Evolutionary conservation across 768 basidiomycete species (phyloP).

Genomic region (Tricholoma hemisulphureum): DNA sequence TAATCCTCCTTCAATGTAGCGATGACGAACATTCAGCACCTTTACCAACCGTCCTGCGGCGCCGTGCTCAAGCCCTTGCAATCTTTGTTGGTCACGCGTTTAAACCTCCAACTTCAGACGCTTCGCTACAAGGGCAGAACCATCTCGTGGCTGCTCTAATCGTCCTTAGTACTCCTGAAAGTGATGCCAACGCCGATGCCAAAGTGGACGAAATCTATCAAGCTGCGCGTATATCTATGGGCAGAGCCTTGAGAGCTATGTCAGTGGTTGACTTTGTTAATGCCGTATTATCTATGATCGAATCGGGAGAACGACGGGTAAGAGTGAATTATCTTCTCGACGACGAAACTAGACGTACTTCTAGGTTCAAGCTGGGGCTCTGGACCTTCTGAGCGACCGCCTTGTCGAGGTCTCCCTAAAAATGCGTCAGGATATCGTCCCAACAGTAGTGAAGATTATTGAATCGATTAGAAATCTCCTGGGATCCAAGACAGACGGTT

Average conservation of each 20-base stretch:
- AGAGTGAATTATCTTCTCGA: conserved; percentile 15
- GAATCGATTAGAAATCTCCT: conserved; percentile 49
- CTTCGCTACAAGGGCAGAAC: conserved; percentile 30
- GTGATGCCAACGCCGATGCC: conserved; percentile 27
- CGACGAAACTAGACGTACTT: conserved; percentile 4
- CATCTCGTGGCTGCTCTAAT: conserved; percentile 50
- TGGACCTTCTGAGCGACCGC: conserved; percentile 68
- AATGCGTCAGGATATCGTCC: conserved; percentile 50
- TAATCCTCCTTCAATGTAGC: conserved; percentile 29
- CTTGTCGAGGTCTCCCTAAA: conserved; percentile 57
- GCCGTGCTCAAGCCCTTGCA: conserved; percentile 67
- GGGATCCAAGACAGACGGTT: conserved; percentile 36
- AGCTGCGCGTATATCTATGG: conserved; percentile 51
- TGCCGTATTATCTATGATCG: conserved; percentile 54
- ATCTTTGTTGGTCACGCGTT: conserved; percentile 59
- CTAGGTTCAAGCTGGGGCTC: conserved; percentile 65
- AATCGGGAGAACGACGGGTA: conserved; percentile 53
- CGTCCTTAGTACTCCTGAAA: conserved; percentile 40
- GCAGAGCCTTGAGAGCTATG: conserved; percentile 58
- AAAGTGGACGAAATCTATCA: conserved; percentile 45
- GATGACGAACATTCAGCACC: conserved; percentile 59
- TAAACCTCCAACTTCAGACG: conserved; percentile 27
- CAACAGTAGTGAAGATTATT: conserved; percentile 54
- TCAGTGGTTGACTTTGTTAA: conserved; percentile 68
- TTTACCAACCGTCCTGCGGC: conserved; percentile 43